Base-by-base conservation (phyloP, 345 rosid genomes). In the Populus pruinosa region DNA sequence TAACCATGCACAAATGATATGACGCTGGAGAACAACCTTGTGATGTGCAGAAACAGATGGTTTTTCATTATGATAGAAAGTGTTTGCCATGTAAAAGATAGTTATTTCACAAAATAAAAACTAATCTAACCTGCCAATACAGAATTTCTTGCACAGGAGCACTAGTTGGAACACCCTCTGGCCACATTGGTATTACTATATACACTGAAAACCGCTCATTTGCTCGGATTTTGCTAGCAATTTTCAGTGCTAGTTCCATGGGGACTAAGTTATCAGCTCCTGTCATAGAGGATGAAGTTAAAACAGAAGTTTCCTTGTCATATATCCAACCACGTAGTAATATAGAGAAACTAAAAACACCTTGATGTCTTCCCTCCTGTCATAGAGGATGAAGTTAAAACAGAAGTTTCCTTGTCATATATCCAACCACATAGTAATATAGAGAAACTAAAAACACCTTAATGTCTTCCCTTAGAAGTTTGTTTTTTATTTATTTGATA, bases 221-320 rank as follows among this genome's bases (percentile, higher is more conserved):
- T 61, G 82, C 87, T 6, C 78, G 83, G 43, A 91, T 89, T 85
- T 91, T 91, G 78, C 87, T 82, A 0, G 83, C 85, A 31, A 91
- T 84, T 82, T 91, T 91, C 86, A 91, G 72, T 18, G 96, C 92
- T 72, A 91, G 41, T 76, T 91, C 96, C 85, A 90, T 86, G 1
- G 93, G 96, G 25, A 91, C 73, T 67, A 91, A 83, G 82, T 91
- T 90, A 70, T 90, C 89, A 12, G 96, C 96, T 43, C 92, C 96
- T 88, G 85, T 44, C 59, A 53, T 21, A 53, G 20, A 62, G 35
- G 27, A 36, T 75, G 25, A n/a, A 43, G 16, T 13, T 23, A 71
- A 66, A 41, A 31, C 21, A 33, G 29, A 44, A 53, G 14, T 41
- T 70, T 29, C 70, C 35, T 39, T 35, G 5, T 20, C 31, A 49